These are phyloP conservation scores for Pyricularia sp. DNA, from an alignment of 2,329 filamentous ascomycete genomes.

Conservation along the genomic window DNA sequence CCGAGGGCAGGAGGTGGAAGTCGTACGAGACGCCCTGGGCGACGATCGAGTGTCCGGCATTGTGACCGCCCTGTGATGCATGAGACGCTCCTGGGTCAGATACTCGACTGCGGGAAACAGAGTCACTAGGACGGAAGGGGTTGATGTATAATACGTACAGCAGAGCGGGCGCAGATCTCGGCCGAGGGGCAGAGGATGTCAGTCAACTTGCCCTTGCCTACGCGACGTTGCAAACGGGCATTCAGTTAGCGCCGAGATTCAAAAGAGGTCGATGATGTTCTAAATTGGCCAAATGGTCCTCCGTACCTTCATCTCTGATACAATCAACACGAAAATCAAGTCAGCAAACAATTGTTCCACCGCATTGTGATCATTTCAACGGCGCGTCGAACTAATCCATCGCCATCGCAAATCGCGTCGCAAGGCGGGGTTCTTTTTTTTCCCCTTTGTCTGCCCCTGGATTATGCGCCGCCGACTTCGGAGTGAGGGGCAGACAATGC, in stretches of 20 bases:
- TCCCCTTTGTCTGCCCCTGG: background rate
- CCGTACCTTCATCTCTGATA: slow-evolving; percentile 4
- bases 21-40: slow-evolving; percentile 12
- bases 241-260: background rate
- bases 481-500: background rate
- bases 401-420: background rate
- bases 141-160: slow-evolving; percentile 19
- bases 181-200: slow-evolving; percentile 42
- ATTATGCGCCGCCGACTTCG: slow-evolving; percentile 5
- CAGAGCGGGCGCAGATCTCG: slow-evolving; percentile 44
- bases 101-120: too few relatives aligned
- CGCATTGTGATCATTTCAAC: background rate
- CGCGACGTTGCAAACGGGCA: background rate
- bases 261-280: background rate
- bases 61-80: slow-evolving; percentile 36
- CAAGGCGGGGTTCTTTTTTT: background rate
- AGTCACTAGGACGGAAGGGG: background rate
- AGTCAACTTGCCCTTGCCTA: slow-evolving; percentile 47
- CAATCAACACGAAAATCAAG: background rate
- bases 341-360: background rate
- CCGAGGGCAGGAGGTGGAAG: slow-evolving; percentile 55
- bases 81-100: background rate
- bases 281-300: background rate
- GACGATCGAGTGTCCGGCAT: slow-evolving; percentile 41
- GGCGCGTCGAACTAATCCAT: background rate